phyloP scores from a whole-genome alignment of 1,284 basidiomycete genomes.

The Rhizopogon parksii region DNA sequence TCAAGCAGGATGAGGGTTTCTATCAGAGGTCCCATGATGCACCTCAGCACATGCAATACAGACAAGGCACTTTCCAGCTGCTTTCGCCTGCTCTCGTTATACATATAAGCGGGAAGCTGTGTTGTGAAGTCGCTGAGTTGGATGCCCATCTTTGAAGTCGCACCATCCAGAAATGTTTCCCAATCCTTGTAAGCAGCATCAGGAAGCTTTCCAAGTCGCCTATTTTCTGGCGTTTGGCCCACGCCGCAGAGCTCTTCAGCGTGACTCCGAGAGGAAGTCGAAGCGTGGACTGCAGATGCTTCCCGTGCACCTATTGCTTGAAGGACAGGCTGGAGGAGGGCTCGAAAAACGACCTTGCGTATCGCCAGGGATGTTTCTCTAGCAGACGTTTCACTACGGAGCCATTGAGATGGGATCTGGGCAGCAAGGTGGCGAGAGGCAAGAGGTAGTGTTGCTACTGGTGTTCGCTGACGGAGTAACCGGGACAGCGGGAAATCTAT shows the following conservation, averaged over 20 bases:
- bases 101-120: constrained; percentile 22
- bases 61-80: constrained; percentile 33
- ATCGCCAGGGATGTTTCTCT: constrained; percentile 37
- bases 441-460: constrained; percentile 18
- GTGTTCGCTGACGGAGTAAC: constrained; percentile 17
- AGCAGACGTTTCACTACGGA: constrained; percentile 20
- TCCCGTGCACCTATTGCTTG: constrained; percentile 1
- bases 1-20: constrained; percentile 45
- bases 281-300: not conserved
- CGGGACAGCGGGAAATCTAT: constrained; percentile 39
- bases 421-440: constrained; percentile 55
- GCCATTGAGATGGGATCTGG: constrained; percentile 38
- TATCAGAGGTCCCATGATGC: constrained; percentile 44
- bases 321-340: constrained; percentile 36
- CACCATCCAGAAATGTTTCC: constrained; percentile 36
- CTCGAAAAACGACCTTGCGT: constrained; percentile 61
- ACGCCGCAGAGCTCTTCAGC: constrained; percentile 10
- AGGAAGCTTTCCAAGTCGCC: constrained; percentile 41
- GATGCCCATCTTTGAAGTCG: constrained; percentile 34
- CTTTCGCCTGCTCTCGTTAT: constrained; percentile 16
- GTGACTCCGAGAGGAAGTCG: not conserved
- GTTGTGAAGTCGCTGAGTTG: constrained; percentile 18
- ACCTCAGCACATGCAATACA: constrained; percentile 43
- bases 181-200: constrained; percentile 40
- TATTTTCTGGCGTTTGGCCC: constrained; percentile 34